Conservation (phyloP, 2,329 filamentous ascomycete species). For the Tothia fuscella region DNA sequence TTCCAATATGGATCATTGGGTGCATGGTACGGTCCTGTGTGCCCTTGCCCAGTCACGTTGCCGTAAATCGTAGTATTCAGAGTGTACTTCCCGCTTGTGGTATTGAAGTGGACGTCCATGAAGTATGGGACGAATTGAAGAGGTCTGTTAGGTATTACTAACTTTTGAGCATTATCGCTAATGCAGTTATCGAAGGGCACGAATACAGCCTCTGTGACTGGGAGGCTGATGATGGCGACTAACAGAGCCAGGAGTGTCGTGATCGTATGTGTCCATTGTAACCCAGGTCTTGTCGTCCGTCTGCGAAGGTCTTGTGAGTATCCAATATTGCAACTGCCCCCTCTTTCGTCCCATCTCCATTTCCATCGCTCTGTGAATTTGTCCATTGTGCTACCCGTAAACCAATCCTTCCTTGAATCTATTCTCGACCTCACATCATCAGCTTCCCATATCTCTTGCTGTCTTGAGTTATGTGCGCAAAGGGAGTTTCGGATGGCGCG, state of each 20-base stretch:
- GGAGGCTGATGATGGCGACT: background rate
- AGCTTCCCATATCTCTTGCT: too few relatives aligned
- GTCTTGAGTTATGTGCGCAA: too few relatives aligned
- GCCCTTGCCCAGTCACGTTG: constrained; percentile 69
- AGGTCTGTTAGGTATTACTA: constrained; percentile 24
- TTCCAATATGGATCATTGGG: constrained; percentile 43
- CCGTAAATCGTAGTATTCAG: constrained; percentile 76
- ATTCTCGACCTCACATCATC: too few relatives aligned
- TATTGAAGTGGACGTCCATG: constrained; percentile 63
- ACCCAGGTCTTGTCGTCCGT: too few relatives aligned
- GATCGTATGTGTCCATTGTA: too few relatives aligned
- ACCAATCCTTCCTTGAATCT: too few relatives aligned
- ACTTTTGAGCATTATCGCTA: background rate
- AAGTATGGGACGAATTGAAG: constrained; percentile 72
- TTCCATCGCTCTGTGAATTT: too few relatives aligned
- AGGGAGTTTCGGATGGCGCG: too few relatives aligned
- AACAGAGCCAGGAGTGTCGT: background rate
- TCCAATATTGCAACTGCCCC: too few relatives aligned
- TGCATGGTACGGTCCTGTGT: constrained; percentile 43
- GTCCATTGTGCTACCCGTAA: too few relatives aligned
- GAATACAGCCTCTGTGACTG: background rate
- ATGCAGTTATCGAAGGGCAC: constrained; percentile 7
- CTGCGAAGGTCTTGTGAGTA: too few relatives aligned
- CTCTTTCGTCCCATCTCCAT: too few relatives aligned
- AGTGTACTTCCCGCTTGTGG: constrained; percentile 47